Conservation (phyloP, 208 protist genomes). For the Wallacemonas sp. region DNA sequence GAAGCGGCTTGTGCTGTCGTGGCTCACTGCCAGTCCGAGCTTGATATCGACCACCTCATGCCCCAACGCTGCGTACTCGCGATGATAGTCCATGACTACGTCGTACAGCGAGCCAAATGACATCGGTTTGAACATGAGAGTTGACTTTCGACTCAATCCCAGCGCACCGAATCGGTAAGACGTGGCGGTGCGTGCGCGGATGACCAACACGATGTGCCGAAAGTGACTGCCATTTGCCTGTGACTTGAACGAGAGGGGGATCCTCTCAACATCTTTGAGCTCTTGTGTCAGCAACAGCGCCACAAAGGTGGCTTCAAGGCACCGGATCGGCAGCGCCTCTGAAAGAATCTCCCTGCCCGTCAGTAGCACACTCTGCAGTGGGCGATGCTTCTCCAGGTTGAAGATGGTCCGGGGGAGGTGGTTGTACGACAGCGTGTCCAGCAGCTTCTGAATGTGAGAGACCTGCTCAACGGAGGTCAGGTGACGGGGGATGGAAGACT, state of each 20-base stretch:
- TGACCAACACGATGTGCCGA: slow-evolving; percentile 86
- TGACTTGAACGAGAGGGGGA: slow-evolving; percentile 89
- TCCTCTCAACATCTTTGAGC: slow-evolving; percentile 72
- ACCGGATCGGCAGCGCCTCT: slow-evolving; percentile 90
- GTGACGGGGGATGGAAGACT: slow-evolving; percentile 49
- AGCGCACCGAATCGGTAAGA: slow-evolving; percentile 66
- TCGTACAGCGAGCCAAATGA: slow-evolving; percentile 62
- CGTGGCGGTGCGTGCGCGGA: slow-evolving; percentile 24
- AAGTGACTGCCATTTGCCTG: slow-evolving; percentile 55
- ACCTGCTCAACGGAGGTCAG: slow-evolving; percentile 54
- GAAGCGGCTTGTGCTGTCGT: slow-evolving; percentile 41
- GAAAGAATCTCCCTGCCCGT: slow-evolving; percentile 79
- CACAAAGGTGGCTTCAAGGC: slow-evolving; percentile 91
- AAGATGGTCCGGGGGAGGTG: slow-evolving; percentile 91
- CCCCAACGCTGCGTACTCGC: slow-evolving; percentile 67
- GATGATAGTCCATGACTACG: slow-evolving; percentile 86
- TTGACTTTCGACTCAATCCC: slow-evolving; percentile 82
- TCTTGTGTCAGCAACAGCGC: slow-evolving; percentile 78
- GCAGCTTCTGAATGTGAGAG: slow-evolving; percentile 61
- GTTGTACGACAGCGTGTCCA: slow-evolving; percentile 86
- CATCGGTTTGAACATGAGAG: slow-evolving; percentile 88
- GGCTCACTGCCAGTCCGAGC: slow-evolving; percentile 76
- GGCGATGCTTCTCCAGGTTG: slow-evolving; percentile 84
- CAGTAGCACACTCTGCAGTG: slow-evolving; percentile 78
- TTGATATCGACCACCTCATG: slow-evolving; percentile 86